Conservation (phyloP, 1,139 yeast genomes). For the Scheffersomyces segobiensis region DNA sequence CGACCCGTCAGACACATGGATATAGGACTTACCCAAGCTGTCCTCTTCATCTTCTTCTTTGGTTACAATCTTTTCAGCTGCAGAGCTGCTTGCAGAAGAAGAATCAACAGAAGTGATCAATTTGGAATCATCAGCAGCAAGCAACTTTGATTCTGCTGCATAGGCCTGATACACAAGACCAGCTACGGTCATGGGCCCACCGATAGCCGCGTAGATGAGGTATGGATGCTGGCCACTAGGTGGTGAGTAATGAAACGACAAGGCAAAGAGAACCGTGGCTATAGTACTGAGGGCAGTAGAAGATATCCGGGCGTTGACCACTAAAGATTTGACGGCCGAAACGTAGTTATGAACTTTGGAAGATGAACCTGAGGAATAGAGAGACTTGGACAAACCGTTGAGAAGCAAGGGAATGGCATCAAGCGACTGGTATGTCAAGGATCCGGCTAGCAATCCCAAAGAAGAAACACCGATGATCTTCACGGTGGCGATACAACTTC, state of each 20-base stretch:
- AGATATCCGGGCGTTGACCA: conserved; percentile 24
- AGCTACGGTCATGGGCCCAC: conserved; percentile 34
- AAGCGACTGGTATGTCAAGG: conserved; percentile 39
- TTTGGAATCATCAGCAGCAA: conserved; percentile 5
- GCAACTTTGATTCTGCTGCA: conserved; percentile 8
- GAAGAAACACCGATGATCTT: conserved; percentile 55
- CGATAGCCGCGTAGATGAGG: conserved; percentile 54
- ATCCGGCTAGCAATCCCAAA: conserved; percentile 49
- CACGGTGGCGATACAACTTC: conserved; percentile 51
- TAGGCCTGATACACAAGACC: conserved; percentile 11
- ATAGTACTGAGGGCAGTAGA: conserved; percentile 36
- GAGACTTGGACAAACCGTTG: conserved; percentile 21
- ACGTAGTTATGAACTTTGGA: conserved; percentile 5
- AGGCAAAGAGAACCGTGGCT: conserved; percentile 38
- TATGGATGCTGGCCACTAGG: conserved; percentile 54
- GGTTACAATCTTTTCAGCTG: conserved; percentile 3
- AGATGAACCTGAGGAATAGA: conserved; percentile 5
- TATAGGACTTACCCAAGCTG: conserved; percentile 50
- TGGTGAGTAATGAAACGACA: conserved; percentile 46
- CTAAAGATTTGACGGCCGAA: conserved; percentile 6
- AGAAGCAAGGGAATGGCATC: conserved; percentile 37
- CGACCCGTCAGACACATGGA: conserved; percentile 49
- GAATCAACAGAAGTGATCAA: conserved; percentile 2
- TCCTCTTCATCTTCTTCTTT: conserved; percentile 23
- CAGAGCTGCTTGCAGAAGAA: conserved; percentile 3